Conservation (phyloP, 2,329 filamentous ascomycete species). For the Tolypocladium pustulatum region DNA sequence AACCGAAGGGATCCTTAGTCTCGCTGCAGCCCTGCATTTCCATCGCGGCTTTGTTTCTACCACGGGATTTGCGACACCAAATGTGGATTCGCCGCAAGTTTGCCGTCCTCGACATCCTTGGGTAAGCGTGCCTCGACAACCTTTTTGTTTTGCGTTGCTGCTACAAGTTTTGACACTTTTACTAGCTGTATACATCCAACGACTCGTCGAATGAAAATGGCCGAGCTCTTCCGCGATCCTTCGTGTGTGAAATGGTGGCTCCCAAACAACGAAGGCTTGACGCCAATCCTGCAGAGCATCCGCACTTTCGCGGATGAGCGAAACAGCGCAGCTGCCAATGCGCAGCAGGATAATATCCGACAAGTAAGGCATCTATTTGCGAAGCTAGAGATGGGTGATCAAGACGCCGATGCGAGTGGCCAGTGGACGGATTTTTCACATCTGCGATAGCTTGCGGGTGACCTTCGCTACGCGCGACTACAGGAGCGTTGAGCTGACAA, state of each 20-base stretch:
- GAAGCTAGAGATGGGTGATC: constrained; percentile 32
- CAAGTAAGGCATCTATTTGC: constrained; percentile 68
- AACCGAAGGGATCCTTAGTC: constrained; percentile 60
- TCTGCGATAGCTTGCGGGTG: not conserved
- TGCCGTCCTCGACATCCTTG: constrained; percentile 64
- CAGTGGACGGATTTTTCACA: not conserved
- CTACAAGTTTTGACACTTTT: constrained; percentile 1
- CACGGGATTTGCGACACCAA: constrained; percentile 58
- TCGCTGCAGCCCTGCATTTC: constrained; percentile 66
- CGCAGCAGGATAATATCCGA: constrained; percentile 54
- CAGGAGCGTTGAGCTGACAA: not conserved
- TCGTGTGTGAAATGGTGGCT: constrained; percentile 81
- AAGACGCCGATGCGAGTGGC: not conserved
- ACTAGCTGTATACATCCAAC: constrained; percentile 73
- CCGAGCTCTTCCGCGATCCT: constrained; percentile 61
- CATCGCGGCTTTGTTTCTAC: constrained; percentile 71
- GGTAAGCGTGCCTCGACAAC: constrained; percentile 42
- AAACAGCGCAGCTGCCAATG: constrained; percentile 46
- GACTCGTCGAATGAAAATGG: constrained; percentile 64
- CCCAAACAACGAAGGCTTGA: constrained; percentile 67
- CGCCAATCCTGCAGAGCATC: constrained; percentile 62
- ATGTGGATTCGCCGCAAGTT: constrained; percentile 76
- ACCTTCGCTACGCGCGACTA: not conserved
- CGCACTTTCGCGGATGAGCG: constrained; percentile 75
- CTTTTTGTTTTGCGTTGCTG: not conserved